Base-by-base conservation (phyloP, 2,329 filamentous ascomycete species). In the Ilyonectria sp. region DNA sequence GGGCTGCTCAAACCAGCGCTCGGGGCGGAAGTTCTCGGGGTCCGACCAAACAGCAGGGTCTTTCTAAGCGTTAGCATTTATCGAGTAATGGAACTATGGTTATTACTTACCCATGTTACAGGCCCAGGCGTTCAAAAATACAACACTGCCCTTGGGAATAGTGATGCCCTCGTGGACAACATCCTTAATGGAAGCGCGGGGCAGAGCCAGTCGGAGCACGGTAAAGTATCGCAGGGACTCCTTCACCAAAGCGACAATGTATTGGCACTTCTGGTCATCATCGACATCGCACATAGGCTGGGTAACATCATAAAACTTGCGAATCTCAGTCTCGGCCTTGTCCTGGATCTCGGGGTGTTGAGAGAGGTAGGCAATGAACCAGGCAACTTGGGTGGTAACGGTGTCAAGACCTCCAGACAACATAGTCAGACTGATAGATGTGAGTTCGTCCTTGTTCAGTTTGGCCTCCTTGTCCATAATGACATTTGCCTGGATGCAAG, bases 51-150 rank as follows among this genome's bases (percentile, higher is more conserved):
- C 67, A 19, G 73, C 65, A 6, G 63, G 63, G 8, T 74, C 72
- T 74, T 0, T 9, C 21, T 70, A 40, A 71, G 47, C 26, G 5
- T 2, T 13, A 1, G 1, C 5, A 10, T 2, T 2, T 7, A 15
- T n/a, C 21, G 11, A 7, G 17, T 17, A 35, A 17, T 1, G 5
- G 44, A 26, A 15, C 7, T 6, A 21, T 19, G 6, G 15, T 13
- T 15, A 7, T 10, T 2, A 76, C 83, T 74, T 80, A 89, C 88
- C 89, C 87, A 90, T 91, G 68, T 92, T 92, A 73, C 90, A 92
- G 3, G 89, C 89, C 90, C 89, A 92, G 0, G 89, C 87, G 65
- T 92, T 92, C 29, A 92, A 79, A 76, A 91, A 92, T 40, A 91
- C 84, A 0, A 91, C 87, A 1, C 89, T 91, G 0, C 89, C 89